Percentiles rank a stretch among this genome's conserved stretches.
phyloP scores from a whole-genome alignment of 192 early-diverging fungal species.

The Coemansia sp. region DNA sequence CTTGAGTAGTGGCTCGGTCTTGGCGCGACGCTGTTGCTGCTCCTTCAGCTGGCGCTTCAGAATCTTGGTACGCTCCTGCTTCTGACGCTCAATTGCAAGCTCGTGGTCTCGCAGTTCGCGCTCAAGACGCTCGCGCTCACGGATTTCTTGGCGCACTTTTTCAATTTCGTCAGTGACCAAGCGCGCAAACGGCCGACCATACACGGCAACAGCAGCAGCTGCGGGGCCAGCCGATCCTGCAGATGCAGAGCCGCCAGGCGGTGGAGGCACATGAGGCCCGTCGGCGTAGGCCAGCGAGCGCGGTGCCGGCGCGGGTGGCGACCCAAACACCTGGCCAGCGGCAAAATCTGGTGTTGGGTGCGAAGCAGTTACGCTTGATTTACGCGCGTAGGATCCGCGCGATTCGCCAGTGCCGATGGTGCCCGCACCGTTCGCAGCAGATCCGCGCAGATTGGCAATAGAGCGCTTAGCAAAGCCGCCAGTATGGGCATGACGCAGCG shows the following conservation, averaged over 20 bases:
- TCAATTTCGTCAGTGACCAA: constrained; percentile 63
- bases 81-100: constrained; percentile 48
- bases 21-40: constrained; percentile 56
- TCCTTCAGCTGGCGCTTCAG: constrained; percentile 58
- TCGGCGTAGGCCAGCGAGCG: constrained; percentile 39
- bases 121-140: constrained; percentile 66
- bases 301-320: constrained; percentile 45
- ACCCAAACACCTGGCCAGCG: constrained; percentile 31
- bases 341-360: constrained; percentile 7
- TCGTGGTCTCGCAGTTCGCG: constrained; percentile 60
- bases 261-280: constrained; percentile 11
- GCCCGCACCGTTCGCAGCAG: background rate
- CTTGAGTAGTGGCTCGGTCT: constrained; percentile 56
- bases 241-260: constrained; percentile 7
- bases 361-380: constrained; percentile 9
- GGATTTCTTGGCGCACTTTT: constrained; percentile 64
- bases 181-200: constrained; percentile 40
- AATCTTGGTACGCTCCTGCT: constrained; percentile 53
- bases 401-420: background rate
- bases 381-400: constrained; percentile 25
- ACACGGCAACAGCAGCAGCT: constrained; percentile 2
- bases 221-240: constrained; percentile 2
- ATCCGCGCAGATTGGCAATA: constrained; percentile 44
- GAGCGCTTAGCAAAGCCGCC: constrained; percentile 52
- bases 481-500: constrained; percentile 24